Evolutionary conservation across 495 filamentous ascomycete genomes (phyloP), one percentile per base, ranked within the genome.

Genomic region (Penicillium goetzii): DNA sequence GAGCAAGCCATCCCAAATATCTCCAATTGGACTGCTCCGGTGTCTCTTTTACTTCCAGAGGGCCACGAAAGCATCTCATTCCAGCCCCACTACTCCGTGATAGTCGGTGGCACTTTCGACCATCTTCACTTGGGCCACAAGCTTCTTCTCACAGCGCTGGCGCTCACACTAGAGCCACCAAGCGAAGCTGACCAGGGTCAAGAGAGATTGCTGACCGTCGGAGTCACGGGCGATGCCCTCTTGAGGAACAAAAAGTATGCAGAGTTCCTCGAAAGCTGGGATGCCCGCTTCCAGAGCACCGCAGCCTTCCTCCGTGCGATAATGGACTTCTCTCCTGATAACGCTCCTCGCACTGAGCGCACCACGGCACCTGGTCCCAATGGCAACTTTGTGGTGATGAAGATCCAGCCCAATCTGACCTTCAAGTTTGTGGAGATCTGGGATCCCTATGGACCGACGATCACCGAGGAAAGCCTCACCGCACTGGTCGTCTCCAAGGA

Each of bases 71-170:
- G 19, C 43, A 12, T 12, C 43, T 23, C 43, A 12, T 25, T 60
- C 60, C 30, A 66, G 21, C 68, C 72, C 50, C 83, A 88, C 71
- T 72, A 75, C 64, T 82, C 84, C 19, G 89, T 96, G 34, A 87
- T 86, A n/a, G 87, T 98, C 34, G 95, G 94, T 45, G 95, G 95
- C 21, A 98, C 95, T 4, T 99, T 98, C 73, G 95, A 99, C 75
- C 92, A 98, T 76, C 85, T 99, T 40, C 95, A 98, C 72, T 85
- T 91, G 30, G 95, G 95, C n/a, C 95, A 99, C 80, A 97, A 97
- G 71, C 82, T 97, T 25, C 85, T 99, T 8, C 81, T 99, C 38
- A 94, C 93, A 9, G 93, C 93, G 67, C 90, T 88, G 10, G 89
- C 90, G 5, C 80, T 97, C 54, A 80, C 91, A 11, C 75, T 94